Base-by-base conservation (phyloP, 768 basidiomycete genomes). In the Trametes cingulata region DNA sequence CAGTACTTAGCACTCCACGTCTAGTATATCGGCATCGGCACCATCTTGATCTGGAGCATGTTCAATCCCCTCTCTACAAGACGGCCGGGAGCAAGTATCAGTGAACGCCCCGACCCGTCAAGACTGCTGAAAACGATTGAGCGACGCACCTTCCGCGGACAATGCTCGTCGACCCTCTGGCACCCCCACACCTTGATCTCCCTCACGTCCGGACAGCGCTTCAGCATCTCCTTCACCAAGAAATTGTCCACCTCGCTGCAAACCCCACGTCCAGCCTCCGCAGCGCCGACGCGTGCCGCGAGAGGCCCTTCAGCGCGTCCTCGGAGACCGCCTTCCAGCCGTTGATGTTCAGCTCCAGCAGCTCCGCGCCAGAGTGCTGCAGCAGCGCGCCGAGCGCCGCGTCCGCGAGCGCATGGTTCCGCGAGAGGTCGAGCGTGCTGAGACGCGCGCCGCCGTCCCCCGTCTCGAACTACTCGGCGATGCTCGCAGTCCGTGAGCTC, bases 211-310 rank as follows among this genome's bases (percentile, higher is more conserved):
- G 68, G 52, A 53, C 81, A 80, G 0, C 68, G 73, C 13, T 82
- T 76, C 42, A 94, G 67, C 65, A 94, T 74, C 14, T 76, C 82
- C 72, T 91, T 88, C 62, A 98, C 74, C 3, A 89, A 79, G 68
- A 90, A 95, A 72, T 98, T 90, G 59, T 95, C 88, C 40, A 91
- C 79, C 20, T 82, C 80, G 48, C 95, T 77, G 66, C 94, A 94
- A 90, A 98, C 1, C 95, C 89, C 2, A 95, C 73, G 68, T 98
- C 91, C 40, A 98, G 62, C 68, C 76, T 80, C 65, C 70, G 74
- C 69, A 96, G 62, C 36, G 79, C 74, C 2, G 64, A 68, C 15
- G 72, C 77, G 10, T 37, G 71, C 42, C 72, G 69, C 22, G 74
- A 67, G 17, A 83, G 69, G 14, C 58, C 41, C 51, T 59, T 61